These are phyloP conservation scores for Phytophthora chlamydospora DNA, from an alignment of 352 stramenopile species.

Conservation along the genomic window DNA sequence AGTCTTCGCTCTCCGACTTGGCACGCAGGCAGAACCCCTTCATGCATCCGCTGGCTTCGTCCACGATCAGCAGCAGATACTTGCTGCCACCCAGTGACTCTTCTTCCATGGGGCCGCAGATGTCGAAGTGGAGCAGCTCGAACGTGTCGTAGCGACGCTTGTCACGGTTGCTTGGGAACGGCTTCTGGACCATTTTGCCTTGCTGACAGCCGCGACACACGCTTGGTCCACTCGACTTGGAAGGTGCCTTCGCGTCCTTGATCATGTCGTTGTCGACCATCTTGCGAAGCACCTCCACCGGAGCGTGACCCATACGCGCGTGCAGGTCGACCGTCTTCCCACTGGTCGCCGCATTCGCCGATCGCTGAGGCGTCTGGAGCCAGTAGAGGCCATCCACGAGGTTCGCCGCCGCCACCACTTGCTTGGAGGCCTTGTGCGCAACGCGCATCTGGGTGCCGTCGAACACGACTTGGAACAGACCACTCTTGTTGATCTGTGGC, in stretches of 20 bases:
- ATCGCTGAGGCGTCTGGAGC: conserved; percentile 7
- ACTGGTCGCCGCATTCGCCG: conserved; percentile 2
- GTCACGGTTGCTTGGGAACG: conserved; percentile 12
- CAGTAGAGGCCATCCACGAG: conserved; percentile 11
- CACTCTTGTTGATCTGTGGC: too few species aligned
- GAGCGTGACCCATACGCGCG: conserved; percentile 17
- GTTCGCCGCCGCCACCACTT: conserved; percentile 9
- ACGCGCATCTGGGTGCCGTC: too few species aligned
- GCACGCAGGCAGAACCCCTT: conserved; percentile 24
- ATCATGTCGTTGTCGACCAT: conserved; percentile 20
- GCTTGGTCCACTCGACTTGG: conserved; percentile 1
- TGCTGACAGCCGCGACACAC: conserved; percentile 21
- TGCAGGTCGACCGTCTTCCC: conserved; percentile 10
- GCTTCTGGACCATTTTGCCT: conserved; percentile 34
- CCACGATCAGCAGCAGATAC: conserved; percentile 23
- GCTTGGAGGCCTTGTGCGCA: conserved; percentile 4
- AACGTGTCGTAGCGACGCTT: conserved; percentile 15
- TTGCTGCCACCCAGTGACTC: conserved; percentile 17
- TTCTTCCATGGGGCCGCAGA: conserved; percentile 23
- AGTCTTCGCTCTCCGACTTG: conserved; percentile 24
- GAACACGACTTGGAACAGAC: too few species aligned
- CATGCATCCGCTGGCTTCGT: conserved; percentile 32
- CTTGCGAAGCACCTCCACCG: conserved; percentile 15
- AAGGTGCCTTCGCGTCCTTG: conserved; percentile 8
- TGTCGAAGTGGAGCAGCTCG: conserved; percentile 27